A percentile compares a stretch with the other conserved stretches of the same genome.
These are phyloP conservation scores for Citrus reticulata DNA, from an alignment of 345 rosid species.

Conservation along the genomic window DNA sequence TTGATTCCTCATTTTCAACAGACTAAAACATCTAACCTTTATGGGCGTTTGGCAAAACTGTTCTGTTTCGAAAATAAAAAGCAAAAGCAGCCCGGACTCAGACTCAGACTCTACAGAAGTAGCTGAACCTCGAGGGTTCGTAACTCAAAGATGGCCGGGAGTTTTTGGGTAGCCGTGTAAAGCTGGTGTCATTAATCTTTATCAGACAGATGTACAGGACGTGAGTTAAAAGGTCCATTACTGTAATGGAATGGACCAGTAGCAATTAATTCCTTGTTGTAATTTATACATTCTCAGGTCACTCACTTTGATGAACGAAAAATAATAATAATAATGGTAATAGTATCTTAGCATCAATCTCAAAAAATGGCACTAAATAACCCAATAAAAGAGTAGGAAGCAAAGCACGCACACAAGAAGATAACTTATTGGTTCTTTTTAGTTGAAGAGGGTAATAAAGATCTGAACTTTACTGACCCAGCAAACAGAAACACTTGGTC, in stretches of 20 bases:
- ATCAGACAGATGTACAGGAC: background rate
- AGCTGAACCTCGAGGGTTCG: background rate
- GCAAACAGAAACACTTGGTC: constrained; percentile 6
- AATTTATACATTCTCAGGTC: background rate
- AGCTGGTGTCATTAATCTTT: background rate
- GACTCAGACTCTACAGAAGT: background rate
- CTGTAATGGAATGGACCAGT: background rate
- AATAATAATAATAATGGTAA: background rate
- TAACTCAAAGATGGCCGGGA: background rate
- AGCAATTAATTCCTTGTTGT: constrained; percentile 1
- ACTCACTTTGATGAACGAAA: constrained; percentile 11
- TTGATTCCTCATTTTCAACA: background rate
- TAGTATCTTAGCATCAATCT: constrained; percentile 2
- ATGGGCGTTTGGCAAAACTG: background rate
- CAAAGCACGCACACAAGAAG: background rate
- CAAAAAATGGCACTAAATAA: background rate
- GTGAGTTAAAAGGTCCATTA: background rate
- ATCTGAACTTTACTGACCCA: constrained; percentile 3
- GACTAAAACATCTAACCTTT: background rate
- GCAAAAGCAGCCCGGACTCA: background rate
- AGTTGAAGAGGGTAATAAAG: constrained; percentile 7
- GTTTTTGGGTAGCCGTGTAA: background rate
- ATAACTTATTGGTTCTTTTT: background rate
- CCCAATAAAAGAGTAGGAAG: constrained; percentile 3
- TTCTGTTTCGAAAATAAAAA: constrained; percentile 2